Base-by-base conservation (phyloP, 1,139 yeast species). In the Kodamaea sp. region DNA sequence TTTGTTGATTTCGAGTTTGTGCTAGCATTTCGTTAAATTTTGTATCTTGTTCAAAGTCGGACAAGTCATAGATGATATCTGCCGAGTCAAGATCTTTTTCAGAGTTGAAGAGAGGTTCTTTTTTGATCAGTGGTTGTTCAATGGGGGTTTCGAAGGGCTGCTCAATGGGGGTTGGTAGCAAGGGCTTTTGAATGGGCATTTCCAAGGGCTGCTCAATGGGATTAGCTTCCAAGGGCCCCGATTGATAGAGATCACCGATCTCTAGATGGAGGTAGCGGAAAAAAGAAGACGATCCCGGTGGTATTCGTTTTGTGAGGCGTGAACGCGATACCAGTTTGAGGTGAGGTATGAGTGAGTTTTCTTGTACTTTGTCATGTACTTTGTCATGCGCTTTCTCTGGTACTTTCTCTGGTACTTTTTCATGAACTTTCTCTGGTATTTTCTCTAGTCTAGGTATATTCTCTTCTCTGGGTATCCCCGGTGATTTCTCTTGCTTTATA, bases 21-120 rank as follows among this genome's bases (percentile, higher is more conserved):
- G 38, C 28, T 27, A 55, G 32, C 58, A 53, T 52, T 12, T 42
- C 46, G 15, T 40, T 42, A 34, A 46, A 55, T 28, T 35, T 46
- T 36, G 40, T 53, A 34, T 60, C 64, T 28, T 58, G 62, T 36
- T 62, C 67, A 34, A 57, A 54, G 34, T 62, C 67, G 5, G 64
- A 60, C 25, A 61, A 43, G 36, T 62, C 65, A 30, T 49, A 46
- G 4, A 48, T 47, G 3, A 51, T 39, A 15, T 47, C 48, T 4
- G 54, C 48, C 2, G 41, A 32, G 1, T 43, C 42, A 7, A 45
- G 22, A 10, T 30, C 36, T 24, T 40, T 39, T 23, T 29, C 36
- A 33, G 33, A 35, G 3, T 28, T 31, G 28, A 37, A 39, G 26
- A 22, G 9, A 9, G 7, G 10, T 7, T 28, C 27, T 20, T 32